Conservation (phyloP, 371 early-diverging fungal genomes). For the Mortierella sp. region DNA sequence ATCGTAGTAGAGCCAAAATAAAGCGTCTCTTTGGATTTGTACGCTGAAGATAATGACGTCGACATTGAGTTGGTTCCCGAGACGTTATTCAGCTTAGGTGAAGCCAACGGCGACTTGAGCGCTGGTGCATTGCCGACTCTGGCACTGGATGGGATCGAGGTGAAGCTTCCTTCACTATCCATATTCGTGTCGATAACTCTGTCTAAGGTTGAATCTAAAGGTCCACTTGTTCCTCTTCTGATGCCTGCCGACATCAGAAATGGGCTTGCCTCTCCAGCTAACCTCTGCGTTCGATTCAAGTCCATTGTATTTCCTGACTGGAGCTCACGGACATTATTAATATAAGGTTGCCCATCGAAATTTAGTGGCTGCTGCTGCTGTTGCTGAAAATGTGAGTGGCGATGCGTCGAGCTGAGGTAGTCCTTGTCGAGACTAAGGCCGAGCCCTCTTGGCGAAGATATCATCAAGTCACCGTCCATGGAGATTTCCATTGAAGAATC, state of each 20-base stretch:
- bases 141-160: conserved; percentile 18
- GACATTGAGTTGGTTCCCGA: neutral
- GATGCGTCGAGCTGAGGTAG: neutral
- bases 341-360: conserved; percentile 25
- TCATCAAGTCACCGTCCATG: conserved; percentile 6
- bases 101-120: neutral
- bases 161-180: conserved; percentile 13
- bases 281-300: neutral
- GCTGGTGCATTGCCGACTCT: conserved; percentile 9
- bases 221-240: neutral
- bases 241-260: neutral
- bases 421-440: conserved; percentile 10
- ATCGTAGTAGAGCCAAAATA: conserved; percentile 14
- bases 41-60: conserved; percentile 3
- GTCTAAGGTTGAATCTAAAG: neutral
- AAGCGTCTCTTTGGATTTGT: conserved; percentile 13
- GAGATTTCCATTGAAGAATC: neutral
- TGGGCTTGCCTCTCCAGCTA: neutral
- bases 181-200: neutral
- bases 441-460: neutral
- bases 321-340: neutral
- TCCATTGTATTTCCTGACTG: neutral
- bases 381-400: neutral
- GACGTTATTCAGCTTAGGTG: neutral
- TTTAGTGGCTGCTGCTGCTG: conserved; percentile 1